A percentile compares a stretch with the other conserved stretches of the same genome.
Conservation (phyloP, 2,329 filamentous ascomycete species). For the Sporothrix pseudoabietina region DNA sequence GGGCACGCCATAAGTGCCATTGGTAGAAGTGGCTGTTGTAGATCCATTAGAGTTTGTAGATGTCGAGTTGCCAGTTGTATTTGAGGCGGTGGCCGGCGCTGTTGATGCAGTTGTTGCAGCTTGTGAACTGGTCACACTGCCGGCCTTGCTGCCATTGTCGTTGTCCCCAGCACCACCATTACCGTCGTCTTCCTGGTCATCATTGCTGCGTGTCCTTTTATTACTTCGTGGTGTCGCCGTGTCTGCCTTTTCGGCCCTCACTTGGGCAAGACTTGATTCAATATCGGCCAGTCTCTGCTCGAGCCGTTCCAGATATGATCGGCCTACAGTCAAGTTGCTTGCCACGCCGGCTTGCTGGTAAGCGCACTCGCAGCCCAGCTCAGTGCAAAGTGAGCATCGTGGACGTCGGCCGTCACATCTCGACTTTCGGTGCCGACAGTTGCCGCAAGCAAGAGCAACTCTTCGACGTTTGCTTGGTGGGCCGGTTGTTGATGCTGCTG, state of each 20-base stretch:
- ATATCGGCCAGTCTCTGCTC: constrained; percentile 30
- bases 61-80: neutral
- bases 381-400: constrained; percentile 26
- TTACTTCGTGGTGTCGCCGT: neutral
- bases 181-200: neutral
- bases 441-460: constrained; percentile 26
- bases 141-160: neutral
- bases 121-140: neutral
- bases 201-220: neutral
- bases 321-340: constrained; percentile 20
- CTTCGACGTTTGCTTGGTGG: constrained; percentile 27
- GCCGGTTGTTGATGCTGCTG: neutral
- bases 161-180: neutral
- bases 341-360: constrained; percentile 27
- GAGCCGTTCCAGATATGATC: constrained; percentile 23
- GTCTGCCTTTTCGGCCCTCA: neutral
- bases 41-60: neutral
- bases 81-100: neutral
- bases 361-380: constrained; percentile 29
- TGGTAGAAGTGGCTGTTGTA: neutral
- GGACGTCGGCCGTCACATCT: constrained; percentile 31
- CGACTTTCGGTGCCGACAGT: constrained; percentile 30
- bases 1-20: neutral
- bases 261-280: neutral
- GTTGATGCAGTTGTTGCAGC: neutral